These are phyloP conservation scores for Stephania cephalantha DNA, from an alignment of 164 flowering plant genomes.

Conservation along the genomic window DNA sequence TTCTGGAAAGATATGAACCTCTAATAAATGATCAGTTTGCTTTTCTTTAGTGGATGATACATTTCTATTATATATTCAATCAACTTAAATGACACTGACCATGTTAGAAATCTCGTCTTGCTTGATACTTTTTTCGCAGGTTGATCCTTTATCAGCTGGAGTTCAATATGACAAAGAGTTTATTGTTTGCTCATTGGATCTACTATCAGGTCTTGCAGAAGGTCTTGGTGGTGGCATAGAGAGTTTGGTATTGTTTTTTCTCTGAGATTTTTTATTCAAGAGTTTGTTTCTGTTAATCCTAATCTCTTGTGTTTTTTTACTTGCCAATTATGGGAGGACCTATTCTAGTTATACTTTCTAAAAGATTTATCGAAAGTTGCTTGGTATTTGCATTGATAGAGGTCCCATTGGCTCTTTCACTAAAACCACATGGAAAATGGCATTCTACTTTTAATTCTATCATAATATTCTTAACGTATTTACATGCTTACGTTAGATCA, in stretches of 20 bases:
- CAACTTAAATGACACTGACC: background rate
- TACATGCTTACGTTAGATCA: background rate
- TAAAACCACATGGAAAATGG: background rate
- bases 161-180: slow-evolving; percentile 90
- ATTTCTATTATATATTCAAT: background rate
- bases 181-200: slow-evolving; percentile 84
- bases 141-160: slow-evolving; percentile 76
- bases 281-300: background rate
- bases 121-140: slow-evolving; percentile 41
- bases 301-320: background rate
- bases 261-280: background rate
- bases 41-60: background rate
- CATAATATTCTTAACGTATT: background rate
- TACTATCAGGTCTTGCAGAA: slow-evolving; percentile 93
- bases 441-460: background rate
- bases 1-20: background rate
- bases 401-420: background rate
- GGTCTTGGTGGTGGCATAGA: slow-evolving; percentile 97
- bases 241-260: slow-evolving; percentile 61
- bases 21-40: background rate
- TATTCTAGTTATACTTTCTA: background rate
- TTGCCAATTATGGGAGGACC: background rate
- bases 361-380: background rate
- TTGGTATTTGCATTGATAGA: background rate
- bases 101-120: background rate